A percentile compares a stretch with the other conserved stretches of the same genome.
Conservation (phyloP, 768 basidiomycete species). For the Cubamyces sp. region DNA sequence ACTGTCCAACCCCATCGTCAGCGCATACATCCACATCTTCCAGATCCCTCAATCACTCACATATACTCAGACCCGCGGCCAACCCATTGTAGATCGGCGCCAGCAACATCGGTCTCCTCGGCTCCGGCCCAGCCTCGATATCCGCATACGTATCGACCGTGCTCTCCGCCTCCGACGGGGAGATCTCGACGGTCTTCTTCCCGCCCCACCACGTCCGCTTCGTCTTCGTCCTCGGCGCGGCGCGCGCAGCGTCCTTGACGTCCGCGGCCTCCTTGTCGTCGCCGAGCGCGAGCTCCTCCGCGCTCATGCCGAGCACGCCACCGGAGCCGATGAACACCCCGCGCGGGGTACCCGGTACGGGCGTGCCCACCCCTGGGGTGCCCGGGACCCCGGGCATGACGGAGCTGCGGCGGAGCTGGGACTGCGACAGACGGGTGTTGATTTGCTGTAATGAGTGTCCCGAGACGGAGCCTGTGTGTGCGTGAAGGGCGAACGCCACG, state of each 20-base stretch:
- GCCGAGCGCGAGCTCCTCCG: conserved; percentile 28
- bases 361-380: conserved; percentile 28
- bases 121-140: conserved; percentile 38
- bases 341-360: conserved; percentile 33
- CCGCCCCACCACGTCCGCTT: conserved; percentile 62
- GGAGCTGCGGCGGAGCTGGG: conserved; percentile 23
- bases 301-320: conserved; percentile 27
- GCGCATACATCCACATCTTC: background rate
- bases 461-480: conserved; percentile 37
- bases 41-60: conserved; percentile 26
- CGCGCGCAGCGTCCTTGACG: conserved; percentile 15
- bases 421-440: conserved; percentile 28
- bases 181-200: conserved; percentile 46
- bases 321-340: conserved; percentile 29
- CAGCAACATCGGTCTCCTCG: conserved; percentile 39
- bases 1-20: conserved; percentile 41
- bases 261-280: conserved; percentile 24
- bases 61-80: conserved; percentile 38
- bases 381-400: conserved; percentile 23
- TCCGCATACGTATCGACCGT: conserved; percentile 26
- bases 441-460: conserved; percentile 41
- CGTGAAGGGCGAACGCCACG: background rate
- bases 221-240: conserved; percentile 25
- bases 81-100: conserved; percentile 43
- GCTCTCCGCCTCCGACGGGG: conserved; percentile 20